These are phyloP conservation scores for Jasminum sambac DNA, from an alignment of 257 asterid species.

Conservation along the genomic window DNA sequence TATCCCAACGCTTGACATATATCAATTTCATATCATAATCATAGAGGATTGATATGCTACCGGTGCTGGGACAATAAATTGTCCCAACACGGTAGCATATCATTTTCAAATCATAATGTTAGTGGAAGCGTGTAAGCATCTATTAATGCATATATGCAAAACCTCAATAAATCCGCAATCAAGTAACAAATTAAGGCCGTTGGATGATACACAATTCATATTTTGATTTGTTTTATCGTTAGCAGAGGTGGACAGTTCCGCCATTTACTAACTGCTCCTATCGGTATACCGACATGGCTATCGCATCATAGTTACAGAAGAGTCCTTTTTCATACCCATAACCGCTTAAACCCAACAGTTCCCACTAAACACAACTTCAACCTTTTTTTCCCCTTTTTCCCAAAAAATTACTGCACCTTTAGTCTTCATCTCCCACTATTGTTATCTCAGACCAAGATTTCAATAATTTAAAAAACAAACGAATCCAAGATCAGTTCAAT, in stretches of 20 bases:
- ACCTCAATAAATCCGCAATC: no score
- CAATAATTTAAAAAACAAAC: not conserved
- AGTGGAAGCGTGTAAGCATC: no score
- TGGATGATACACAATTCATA: not conserved
- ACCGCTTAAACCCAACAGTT: slow-evolving; percentile 12
- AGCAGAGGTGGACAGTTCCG: slow-evolving; percentile 24
- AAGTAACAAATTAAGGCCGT: no score
- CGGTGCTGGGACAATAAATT: no score
- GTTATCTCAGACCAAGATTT: slow-evolving; percentile 32
- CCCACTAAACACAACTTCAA: slow-evolving; percentile 5
- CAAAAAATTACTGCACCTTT: slow-evolving; percentile 5
- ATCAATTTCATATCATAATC: no score
- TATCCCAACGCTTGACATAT: no score
- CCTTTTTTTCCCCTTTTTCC: slow-evolving; percentile 14
- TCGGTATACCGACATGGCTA: not conserved
- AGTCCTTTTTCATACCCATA: not conserved
- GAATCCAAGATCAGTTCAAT: not conserved
- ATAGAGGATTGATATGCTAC: no score
- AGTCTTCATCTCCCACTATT: slow-evolving; percentile 5
- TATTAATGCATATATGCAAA: no score
- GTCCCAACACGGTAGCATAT: no score
- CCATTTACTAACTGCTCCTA: slow-evolving; percentile 5
- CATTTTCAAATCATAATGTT: no score
- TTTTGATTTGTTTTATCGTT: not conserved
- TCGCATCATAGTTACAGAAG: not conserved